phyloP scores from a whole-genome alignment of 2,329 filamentous ascomycete genomes.

The Botryosphaeria dothidea region DNA sequence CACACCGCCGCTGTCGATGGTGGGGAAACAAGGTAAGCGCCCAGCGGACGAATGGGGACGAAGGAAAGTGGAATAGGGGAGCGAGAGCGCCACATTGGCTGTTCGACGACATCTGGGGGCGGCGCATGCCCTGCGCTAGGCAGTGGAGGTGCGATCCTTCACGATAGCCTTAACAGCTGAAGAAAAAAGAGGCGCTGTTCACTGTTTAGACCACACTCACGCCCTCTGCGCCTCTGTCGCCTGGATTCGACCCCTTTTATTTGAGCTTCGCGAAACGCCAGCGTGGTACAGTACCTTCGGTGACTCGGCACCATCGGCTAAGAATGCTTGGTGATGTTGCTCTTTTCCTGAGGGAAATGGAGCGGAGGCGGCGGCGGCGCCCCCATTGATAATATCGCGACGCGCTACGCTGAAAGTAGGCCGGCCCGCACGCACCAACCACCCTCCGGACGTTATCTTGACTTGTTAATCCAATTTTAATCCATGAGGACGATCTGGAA shows the following conservation, averaged over 20 bases:
- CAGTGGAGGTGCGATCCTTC: too few relatives aligned
- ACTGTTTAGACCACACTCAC: not conserved
- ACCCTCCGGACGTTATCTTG: slow-evolving; percentile 10
- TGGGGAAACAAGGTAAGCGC: too few relatives aligned
- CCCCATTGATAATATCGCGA: not conserved
- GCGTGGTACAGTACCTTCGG: not conserved
- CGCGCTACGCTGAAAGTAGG: slow-evolving; percentile 2
- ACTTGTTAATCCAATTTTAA: slow-evolving; percentile 1
- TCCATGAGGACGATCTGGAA: slow-evolving; percentile 15
- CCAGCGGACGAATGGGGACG: not conserved
- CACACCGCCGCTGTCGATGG: not conserved
- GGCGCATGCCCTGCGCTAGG: not conserved
- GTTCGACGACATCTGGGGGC: not conserved
- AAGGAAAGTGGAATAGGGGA: not conserved
- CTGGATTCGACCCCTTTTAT: not conserved
- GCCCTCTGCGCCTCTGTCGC: too few relatives aligned
- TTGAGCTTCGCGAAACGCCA: too few relatives aligned
- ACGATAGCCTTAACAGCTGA: too few relatives aligned
- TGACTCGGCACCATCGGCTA: not conserved
- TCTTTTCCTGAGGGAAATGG: not conserved
- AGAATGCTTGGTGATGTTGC: not conserved
- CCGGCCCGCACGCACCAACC: not conserved
- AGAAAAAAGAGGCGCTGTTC: too few relatives aligned
- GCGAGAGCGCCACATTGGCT: not conserved
- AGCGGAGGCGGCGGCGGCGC: not conserved